These are phyloP conservation scores for Suillus cothurnatus DNA, from an alignment of 768 basidiomycete species.

Conservation along the genomic window DNA sequence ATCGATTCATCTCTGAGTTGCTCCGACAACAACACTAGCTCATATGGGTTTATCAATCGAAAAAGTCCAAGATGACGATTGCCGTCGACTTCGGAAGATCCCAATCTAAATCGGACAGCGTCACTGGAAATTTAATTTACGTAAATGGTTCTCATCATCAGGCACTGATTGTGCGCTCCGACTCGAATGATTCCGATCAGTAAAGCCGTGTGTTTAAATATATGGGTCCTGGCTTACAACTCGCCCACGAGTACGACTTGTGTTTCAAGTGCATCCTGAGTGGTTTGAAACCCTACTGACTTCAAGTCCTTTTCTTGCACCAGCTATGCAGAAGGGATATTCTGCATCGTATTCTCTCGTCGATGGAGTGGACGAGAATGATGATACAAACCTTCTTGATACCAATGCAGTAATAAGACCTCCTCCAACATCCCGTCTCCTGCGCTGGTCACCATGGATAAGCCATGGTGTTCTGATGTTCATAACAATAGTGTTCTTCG, in stretches of 20 bases:
- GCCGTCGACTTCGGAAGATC: too few species aligned
- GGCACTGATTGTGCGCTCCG: too few species aligned
- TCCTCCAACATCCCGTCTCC: background rate
- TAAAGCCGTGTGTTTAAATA: too few species aligned
- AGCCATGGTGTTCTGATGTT: background rate
- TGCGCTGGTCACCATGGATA: background rate
- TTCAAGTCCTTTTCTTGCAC: background rate
- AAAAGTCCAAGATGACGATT: too few species aligned
- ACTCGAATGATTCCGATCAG: too few species aligned
- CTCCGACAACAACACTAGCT: too few species aligned
- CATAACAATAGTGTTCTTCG: background rate
- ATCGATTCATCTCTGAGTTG: too few species aligned
- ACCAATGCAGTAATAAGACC: background rate
- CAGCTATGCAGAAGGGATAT: background rate
- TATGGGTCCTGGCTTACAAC: background rate
- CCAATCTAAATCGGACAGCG: too few species aligned
- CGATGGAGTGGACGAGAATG: background rate
- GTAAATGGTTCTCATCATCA: too few species aligned
- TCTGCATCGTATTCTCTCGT: background rate
- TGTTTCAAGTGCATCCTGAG: background rate
- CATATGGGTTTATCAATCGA: too few species aligned
- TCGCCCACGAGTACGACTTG: background rate
- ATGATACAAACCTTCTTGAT: background rate
- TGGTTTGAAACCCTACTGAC: background rate
- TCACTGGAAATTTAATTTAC: too few species aligned